These are phyloP conservation scores for Peniophora sp. DNA, from an alignment of 1,284 basidiomycete species.

Conservation along the genomic window DNA sequence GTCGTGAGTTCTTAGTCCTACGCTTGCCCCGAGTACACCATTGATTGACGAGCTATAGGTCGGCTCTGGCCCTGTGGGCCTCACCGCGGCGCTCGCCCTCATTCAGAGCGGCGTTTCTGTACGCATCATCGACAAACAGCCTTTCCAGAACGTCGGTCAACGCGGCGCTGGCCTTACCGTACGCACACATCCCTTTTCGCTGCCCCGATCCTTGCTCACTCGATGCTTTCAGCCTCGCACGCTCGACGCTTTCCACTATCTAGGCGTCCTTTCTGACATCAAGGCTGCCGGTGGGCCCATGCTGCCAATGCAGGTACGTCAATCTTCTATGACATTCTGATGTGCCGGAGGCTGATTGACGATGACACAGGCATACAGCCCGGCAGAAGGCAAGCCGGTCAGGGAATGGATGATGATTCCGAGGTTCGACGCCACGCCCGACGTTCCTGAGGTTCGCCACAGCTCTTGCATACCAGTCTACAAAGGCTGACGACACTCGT, in stretches of 20 bases:
- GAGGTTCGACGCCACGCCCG: slow-evolving; percentile 10
- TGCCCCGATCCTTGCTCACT: not conserved
- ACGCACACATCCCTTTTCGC: not conserved
- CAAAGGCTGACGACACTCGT: no score
- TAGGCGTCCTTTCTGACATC: slow-evolving; percentile 17
- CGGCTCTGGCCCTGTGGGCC: slow-evolving; percentile 19
- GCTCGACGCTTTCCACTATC: slow-evolving; percentile 18
- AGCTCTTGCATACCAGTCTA: not conserved
- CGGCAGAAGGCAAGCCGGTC: not conserved
- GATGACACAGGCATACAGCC: no score
- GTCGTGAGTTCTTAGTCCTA: not conserved
- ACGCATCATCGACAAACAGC: slow-evolving; percentile 27
- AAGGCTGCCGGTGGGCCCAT: slow-evolving; percentile 3
- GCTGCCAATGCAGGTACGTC: slow-evolving; percentile 3
- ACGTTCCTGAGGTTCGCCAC: slow-evolving; percentile 13
- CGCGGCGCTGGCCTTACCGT: slow-evolving; percentile 15
- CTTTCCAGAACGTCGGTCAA: slow-evolving; percentile 12
- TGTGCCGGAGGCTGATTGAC: no score
- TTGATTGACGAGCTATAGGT: slow-evolving; percentile 9
- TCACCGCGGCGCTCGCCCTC: slow-evolving; percentile 16
- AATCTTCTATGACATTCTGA: no score
- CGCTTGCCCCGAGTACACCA: not conserved
- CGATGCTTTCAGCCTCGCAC: slow-evolving; percentile 17
- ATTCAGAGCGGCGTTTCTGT: slow-evolving; percentile 19
- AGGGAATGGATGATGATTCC: slow-evolving; percentile 1